Base-by-base conservation (phyloP, 2,329 filamentous ascomycete genomes). In the Monascus ruber region DNA sequence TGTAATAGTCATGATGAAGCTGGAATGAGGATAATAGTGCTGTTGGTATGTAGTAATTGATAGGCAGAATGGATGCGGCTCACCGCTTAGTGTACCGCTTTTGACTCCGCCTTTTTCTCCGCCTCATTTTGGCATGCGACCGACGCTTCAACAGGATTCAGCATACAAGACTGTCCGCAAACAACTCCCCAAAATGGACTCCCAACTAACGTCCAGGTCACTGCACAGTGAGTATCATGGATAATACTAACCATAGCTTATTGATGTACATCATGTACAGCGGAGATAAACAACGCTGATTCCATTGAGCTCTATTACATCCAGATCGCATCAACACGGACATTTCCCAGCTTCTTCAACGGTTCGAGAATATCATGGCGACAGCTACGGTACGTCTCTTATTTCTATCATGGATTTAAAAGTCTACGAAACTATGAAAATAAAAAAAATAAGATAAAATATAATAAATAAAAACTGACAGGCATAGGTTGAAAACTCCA, bases 341-440 rank as follows among this genome's bases (percentile, higher is more conserved):
- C 43, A 56, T 70, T 42, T 59, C 63, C 11, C 63, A 67, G 43
- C 54, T 71, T 27, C 56, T 76, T 17, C 68, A 71, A 47, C 68
- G 70, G 29, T 77, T 74, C 50, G 68, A 76, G 43, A 72, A 71
- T 33, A 70, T 77, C 37, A 64, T 78, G 48, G 65, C 68, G 5
- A 69, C 71, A 32, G 68, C 73, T 6, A 67, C 69, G 3, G 72
- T 75, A 53, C 42, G 54, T 41, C 29, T 34, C 17, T 17, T 17
- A 17, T 17, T 17, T 17, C 17, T 34, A 24, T 34, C 7, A 33
- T 31, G 6, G 28, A 33, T 42, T 6, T 8, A 31, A 41, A 41
- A 34, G 17, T 17, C 17, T 17, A 17, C 17, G 29, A 38, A 34
- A 31, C 11, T 27, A 24, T 29, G 5, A 17, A 24, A 9, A 31